Base-by-base conservation (phyloP, 305 asterid genomes). In the Lippia alba region DNA sequence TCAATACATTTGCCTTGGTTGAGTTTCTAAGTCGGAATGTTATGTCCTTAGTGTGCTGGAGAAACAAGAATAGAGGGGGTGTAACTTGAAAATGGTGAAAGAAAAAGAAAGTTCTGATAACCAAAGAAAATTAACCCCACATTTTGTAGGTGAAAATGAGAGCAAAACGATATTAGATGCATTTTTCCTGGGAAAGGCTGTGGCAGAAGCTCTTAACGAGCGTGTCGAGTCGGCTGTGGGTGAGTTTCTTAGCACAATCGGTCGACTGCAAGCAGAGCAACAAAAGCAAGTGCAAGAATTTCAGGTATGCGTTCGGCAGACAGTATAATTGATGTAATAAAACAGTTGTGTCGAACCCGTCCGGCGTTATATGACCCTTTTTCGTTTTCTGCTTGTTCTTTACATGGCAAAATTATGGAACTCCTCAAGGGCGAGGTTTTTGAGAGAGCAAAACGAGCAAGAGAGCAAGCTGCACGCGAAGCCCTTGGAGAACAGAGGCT, bases 141-240 rank as follows among this genome's bases (percentile, higher is more conserved):
- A 41, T 44, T 44, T 73, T 66, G 76, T 82, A 86, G 93, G 90
- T 64, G 91, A 88, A 56, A 83, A 82, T 74, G 92, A 86, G 66
- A 86, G 94, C 69, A 84, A 79, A 78, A 79, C 64, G 63, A 73
- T 86, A 74, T 80, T 88, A 63, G 95, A 90, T 68, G 96, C 96
- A 10, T 90, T 90, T 73, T 90, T 90, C 85, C 78, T 90, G 75
- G 96, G 95, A 67, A 90, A 83, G 79, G 96, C 95, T 72, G 79
- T 90, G 49, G 95, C 87, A 0, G 96, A 90, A 80, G 82, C 91
- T 40, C 66, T 90, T 64, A 85, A 74, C 61, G 96, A 88, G 83
- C 92, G 90, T 2, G 16, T 85, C 59, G 95, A 88, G 71, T 86
- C 96, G 19, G 76, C 83, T 8, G 90, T 85, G 32, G 96, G 96